These are phyloP conservation scores for Toxoplasma gondii DNA, from an alignment of 169 alveolate species.

Conservation along the genomic window DNA sequence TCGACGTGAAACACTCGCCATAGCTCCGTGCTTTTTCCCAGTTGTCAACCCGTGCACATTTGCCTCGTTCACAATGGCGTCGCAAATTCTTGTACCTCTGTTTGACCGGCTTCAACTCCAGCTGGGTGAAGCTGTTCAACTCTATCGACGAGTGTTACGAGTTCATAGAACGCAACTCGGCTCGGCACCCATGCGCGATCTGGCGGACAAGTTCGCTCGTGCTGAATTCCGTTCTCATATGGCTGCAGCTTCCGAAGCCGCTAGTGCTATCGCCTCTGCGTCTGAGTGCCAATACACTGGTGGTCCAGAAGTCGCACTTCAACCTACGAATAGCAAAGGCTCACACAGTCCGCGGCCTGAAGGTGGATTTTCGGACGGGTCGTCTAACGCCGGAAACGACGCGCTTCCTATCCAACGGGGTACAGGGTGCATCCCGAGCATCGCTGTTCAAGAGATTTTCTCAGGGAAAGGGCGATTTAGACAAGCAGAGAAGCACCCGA, in stretches of 20 bases:
- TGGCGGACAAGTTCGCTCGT: constrained; percentile 9
- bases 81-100: neutral
- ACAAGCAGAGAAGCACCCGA: neutral
- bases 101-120: neutral
- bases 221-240: constrained; percentile 33
- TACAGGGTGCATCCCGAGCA: no score
- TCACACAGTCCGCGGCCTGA: neutral
- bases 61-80: neutral
- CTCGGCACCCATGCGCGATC: neutral
- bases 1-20: no score
- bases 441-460: neutral
- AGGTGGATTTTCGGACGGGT: neutral
- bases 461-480: neutral
- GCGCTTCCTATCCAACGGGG: no score
- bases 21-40: no score
- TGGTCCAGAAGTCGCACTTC: neutral
- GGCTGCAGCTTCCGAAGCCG: constrained; percentile 38
- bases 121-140: neutral
- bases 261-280: neutral
- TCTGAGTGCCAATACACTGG: neutral
- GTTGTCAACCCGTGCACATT: no score
- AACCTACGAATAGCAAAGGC: neutral
- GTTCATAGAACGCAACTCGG: neutral
- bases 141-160: neutral
- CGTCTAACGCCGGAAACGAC: neutral